Conservation (phyloP, 495 filamentous ascomycete species). For the Neurospora sp. region DNA sequence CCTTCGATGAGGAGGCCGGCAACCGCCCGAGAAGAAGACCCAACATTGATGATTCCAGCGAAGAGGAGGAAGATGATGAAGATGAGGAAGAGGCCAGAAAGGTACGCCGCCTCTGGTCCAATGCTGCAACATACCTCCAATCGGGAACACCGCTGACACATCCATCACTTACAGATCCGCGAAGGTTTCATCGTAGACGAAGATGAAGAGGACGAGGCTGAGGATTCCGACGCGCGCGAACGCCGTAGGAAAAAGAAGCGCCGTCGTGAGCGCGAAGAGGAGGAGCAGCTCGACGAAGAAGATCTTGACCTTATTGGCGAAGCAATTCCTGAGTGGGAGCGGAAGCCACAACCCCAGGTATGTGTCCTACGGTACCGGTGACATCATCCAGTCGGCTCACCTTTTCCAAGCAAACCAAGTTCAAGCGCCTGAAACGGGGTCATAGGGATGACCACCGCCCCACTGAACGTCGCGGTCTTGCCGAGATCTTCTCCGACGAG, state of each 20-base stretch:
- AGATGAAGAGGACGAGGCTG: slow-evolving; percentile 62
- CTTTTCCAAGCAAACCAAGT: slow-evolving; percentile 55
- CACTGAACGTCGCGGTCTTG: slow-evolving; percentile 57
- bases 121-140: neutral
- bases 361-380: slow-evolving; percentile 1
- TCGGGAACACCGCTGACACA: neutral
- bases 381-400: neutral
- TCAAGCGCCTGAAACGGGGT: slow-evolving; percentile 91
- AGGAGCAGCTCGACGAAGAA: slow-evolving; percentile 86
- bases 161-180: slow-evolving; percentile 48
- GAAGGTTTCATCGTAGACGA: slow-evolving; percentile 97
- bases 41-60: slow-evolving; percentile 69
- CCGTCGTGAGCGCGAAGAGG: slow-evolving; percentile 68
- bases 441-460: slow-evolving; percentile 59
- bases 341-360: slow-evolving; percentile 55
- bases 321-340: slow-evolving; percentile 57
- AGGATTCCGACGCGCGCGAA: slow-evolving; percentile 53
- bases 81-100: slow-evolving; percentile 67
- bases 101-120: slow-evolving; percentile 19
- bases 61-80: slow-evolving; percentile 94
- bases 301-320: slow-evolving; percentile 92
- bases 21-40: slow-evolving; percentile 37
- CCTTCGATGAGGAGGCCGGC: slow-evolving; percentile 71
- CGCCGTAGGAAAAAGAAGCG: slow-evolving; percentile 59
- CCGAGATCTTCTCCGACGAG: slow-evolving; percentile 92